Conservation (phyloP, 805 yeast genomes). For the Vanderwaltozyma verrucispora region DNA sequence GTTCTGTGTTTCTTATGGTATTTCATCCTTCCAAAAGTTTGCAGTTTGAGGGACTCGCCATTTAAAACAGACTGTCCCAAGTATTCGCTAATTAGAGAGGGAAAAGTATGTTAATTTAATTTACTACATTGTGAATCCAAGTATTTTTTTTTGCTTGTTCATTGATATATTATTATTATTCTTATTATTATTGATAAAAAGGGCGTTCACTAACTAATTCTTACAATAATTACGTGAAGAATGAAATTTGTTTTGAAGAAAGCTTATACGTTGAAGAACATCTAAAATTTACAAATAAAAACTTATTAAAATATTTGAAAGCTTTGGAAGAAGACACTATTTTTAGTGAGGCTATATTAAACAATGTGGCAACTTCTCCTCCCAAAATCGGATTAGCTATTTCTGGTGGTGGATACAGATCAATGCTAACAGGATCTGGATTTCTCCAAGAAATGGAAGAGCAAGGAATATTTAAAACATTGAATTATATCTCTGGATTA, state of each 20-base stretch:
- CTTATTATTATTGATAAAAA: slow-evolving; percentile 11
- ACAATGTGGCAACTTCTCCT: slow-evolving; percentile 4
- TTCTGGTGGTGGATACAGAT: slow-evolving; percentile 31
- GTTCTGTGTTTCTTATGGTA: neutral
- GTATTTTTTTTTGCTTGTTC: too few relatives aligned
- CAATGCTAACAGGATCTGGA: slow-evolving; percentile 28
- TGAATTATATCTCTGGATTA: slow-evolving; percentile 51
- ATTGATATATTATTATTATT: neutral
- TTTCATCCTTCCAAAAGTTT: neutral
- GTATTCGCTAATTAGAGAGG: slow-evolving; percentile 11
- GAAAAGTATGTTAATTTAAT: slow-evolving; percentile 8
- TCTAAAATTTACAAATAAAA: too few relatives aligned
- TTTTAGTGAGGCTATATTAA: neutral
- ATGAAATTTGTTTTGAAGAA: too few relatives aligned
- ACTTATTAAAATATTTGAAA: slow-evolving; percentile 24
- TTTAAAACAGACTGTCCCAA: slow-evolving; percentile 24
- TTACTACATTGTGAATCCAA: too few relatives aligned
- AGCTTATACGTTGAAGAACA: too few relatives aligned
- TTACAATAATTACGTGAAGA: too few relatives aligned
- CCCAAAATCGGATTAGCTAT: slow-evolving; percentile 31
- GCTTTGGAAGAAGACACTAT: neutral
- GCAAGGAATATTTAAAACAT: slow-evolving; percentile 40
- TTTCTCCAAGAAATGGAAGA: slow-evolving; percentile 21
- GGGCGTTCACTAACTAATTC: too few relatives aligned
- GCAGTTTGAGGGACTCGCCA: slow-evolving; percentile 6